Base-by-base conservation (phyloP, 768 basidiomycete species). In the Lactarius vividus region DNA sequence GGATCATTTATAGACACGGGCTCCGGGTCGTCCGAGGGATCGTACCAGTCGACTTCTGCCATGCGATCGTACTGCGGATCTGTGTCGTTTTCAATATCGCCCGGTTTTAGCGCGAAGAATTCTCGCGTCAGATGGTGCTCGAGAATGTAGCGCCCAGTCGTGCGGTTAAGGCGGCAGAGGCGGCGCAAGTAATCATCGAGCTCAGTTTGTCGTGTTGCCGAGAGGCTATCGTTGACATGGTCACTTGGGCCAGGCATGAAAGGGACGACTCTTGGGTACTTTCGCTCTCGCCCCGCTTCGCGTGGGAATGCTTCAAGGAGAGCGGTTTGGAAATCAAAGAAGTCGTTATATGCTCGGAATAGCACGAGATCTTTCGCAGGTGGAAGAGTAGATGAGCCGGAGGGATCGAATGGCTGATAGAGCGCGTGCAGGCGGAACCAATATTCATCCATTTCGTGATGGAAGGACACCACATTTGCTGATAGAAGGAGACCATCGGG, bases 221-320 rank as follows among this genome's bases (percentile, higher is more conserved):
- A 96, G 69, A 98, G 81, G 46, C 83, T 81, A 69, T 93, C 89
- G 77, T 95, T 88, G 39, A 98, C 94, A 23, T 87, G 79, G 29
- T 89, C 82, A 8, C 91, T 85, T 6, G 96, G 97, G 3, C 97
- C 97, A 3, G 97, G 97, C 97, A 99, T 99, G 77, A 87, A 98
- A 1, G 97, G 97, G 31, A 99, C 79, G 59, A 96, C 89, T 40
- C 97, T 84, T 10, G 82, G 81, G 68, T 85, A 79, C 33, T 82
- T 81, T 11, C 84, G 80, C 40, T 87, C 77, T 18, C 92, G 85
- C 26, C 97, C 97, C 16, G 94, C 97, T 78, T 99, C 97, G 54
- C 84, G 84, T 8, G 96, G 95, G 77, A 96, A 98, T 0, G 84
- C 82, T 55, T 94, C 85, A 67, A 98, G 85, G 28, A 99, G 84